Percentiles rank a stretch among this genome's conserved stretches.
Conservation (phyloP, 2,329 filamentous ascomycete species). For the Atkinsonella texensis region DNA sequence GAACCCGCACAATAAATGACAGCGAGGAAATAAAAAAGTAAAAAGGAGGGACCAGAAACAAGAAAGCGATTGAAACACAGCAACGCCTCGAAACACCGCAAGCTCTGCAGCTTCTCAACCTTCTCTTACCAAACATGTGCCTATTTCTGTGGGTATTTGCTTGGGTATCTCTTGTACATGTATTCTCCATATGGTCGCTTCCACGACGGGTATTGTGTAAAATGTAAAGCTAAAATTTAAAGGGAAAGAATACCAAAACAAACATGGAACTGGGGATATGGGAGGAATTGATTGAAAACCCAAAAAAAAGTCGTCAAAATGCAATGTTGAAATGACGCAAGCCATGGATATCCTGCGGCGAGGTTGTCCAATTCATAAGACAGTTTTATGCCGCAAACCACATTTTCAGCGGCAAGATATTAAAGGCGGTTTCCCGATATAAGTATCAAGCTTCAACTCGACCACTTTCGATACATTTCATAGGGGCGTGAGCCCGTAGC, state of each 20-base stretch:
- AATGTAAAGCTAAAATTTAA: not conserved
- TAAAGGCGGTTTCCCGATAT: not conserved
- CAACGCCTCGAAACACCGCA: constrained; percentile 7
- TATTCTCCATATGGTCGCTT: constrained; percentile 1
- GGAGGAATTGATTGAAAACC: not conserved
- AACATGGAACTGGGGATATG: not conserved
- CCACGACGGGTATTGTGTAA: constrained; percentile 6
- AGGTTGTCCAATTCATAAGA: not conserved
- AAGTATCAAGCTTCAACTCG: not conserved
- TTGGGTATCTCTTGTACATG: constrained; percentile 9
- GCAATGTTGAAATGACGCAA: too few relatives aligned
- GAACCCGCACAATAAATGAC: not conserved
- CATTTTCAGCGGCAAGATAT: not conserved
- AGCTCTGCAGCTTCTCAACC: constrained; percentile 4
- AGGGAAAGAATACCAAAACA: not conserved
- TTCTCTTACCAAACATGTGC: constrained; percentile 1
- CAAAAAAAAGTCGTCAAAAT: too few relatives aligned
- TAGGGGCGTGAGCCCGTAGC: not conserved
- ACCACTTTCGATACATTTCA: not conserved
- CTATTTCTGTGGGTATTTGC: not conserved
- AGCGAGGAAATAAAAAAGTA: not conserved
- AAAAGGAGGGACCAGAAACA: not conserved
- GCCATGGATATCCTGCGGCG: not conserved
- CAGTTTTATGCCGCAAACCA: not conserved
- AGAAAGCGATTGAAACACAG: not conserved